Conservation (phyloP, 1,139 yeast genomes). For the Spencermartinsiella ligniputridi region DNA sequence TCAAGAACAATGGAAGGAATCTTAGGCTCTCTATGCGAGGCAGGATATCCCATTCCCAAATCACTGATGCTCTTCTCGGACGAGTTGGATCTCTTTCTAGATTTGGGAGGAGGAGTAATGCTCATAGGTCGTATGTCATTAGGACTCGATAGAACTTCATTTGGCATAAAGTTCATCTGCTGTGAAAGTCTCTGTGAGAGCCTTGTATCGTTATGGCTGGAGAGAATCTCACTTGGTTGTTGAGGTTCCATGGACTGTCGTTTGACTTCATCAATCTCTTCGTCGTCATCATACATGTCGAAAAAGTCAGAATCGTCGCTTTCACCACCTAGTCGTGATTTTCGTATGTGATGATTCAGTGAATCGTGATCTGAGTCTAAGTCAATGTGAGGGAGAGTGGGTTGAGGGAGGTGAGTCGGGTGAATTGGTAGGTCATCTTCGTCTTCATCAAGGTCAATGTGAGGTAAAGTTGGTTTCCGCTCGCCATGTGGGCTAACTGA, state of each 20-base stretch:
- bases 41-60: not conserved
- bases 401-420: slow-evolving; percentile 1
- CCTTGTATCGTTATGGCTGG: not conserved
- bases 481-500: not conserved
- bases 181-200: too few relatives aligned
- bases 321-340: not conserved
- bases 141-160: too few relatives aligned
- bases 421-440: slow-evolving; percentile 1
- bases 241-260: not conserved
- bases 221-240: not conserved
- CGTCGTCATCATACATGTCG: slow-evolving; percentile 1
- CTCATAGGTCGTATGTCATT: not conserved
- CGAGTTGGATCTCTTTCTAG: not conserved
- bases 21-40: slow-evolving; percentile 5
- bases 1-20: slow-evolving; percentile 7
- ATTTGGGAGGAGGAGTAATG: not conserved
- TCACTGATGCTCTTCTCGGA: not conserved
- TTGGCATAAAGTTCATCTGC: too few relatives aligned
- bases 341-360: not conserved
- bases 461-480: slow-evolving; percentile 9
- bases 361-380: slow-evolving; percentile 7
- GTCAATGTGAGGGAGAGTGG: slow-evolving; percentile 14
- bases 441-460: slow-evolving; percentile 8
- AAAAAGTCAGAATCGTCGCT: slow-evolving; percentile 1
- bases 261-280: not conserved